These are phyloP conservation scores for Coniophora puteana DNA, from an alignment of 1,284 basidiomycete genomes.

Conservation along the genomic window DNA sequence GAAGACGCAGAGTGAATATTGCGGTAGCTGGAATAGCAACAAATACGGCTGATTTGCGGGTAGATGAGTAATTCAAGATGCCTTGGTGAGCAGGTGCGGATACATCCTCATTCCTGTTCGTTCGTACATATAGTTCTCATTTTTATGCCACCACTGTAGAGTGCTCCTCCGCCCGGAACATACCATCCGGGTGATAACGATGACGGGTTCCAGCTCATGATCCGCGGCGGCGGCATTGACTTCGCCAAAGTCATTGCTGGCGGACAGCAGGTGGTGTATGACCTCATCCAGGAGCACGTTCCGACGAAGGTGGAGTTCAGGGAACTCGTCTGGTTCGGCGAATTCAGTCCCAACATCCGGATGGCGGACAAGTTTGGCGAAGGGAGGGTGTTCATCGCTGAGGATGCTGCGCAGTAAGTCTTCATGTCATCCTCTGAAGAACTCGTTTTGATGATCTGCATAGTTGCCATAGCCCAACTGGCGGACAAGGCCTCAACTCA, in stretches of 20 bases:
- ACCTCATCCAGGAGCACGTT: constrained; percentile 13
- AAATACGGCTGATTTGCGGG: constrained; percentile 3
- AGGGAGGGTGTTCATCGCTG: constrained; percentile 32
- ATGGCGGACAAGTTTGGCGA: constrained; percentile 32
- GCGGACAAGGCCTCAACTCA: constrained; percentile 18
- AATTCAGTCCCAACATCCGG: constrained; percentile 34
- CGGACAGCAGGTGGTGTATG: constrained; percentile 1
- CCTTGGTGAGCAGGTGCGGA: background rate
- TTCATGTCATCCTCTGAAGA: background rate
- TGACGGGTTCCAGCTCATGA: constrained; percentile 6
- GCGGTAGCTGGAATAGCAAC: too few species aligned
- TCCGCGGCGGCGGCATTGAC: background rate
- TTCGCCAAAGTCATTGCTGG: background rate
- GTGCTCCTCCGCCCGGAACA: constrained; percentile 11
- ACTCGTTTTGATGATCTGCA: background rate
- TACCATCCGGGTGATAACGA: constrained; percentile 6
- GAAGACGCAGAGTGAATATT: constrained; percentile 78
- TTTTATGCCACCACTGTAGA: constrained; percentile 6
- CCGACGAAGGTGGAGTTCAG: constrained; percentile 12
- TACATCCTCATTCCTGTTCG: background rate
- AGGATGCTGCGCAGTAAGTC: constrained; percentile 27
- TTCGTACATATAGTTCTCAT: constrained; percentile 3
- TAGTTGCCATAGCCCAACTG: constrained; percentile 20
- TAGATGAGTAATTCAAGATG: constrained; percentile 76
- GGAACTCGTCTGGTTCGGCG: constrained; percentile 14